These are phyloP conservation scores for Zelopaecilomyces penicillatus DNA, from an alignment of 2,329 filamentous ascomycete species.

Conservation along the genomic window DNA sequence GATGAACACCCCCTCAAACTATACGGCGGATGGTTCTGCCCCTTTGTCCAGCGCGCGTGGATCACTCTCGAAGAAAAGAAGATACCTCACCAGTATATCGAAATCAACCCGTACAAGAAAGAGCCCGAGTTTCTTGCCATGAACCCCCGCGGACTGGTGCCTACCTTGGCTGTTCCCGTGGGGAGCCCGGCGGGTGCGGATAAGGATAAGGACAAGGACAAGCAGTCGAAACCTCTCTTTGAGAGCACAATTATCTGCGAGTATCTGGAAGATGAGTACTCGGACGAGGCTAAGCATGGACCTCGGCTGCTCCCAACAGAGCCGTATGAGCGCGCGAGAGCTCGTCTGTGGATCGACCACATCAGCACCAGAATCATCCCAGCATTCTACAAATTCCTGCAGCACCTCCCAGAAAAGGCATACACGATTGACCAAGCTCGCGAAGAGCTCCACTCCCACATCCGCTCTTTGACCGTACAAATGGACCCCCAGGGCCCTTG, in stretches of 20 bases:
- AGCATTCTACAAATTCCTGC: conserved; percentile 55
- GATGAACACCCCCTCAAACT: conserved; percentile 50
- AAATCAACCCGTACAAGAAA: conserved; percentile 74
- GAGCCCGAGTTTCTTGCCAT: conserved; percentile 57
- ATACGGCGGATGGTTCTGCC: conserved; percentile 69
- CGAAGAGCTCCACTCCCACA: conserved; percentile 45
- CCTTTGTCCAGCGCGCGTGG: conserved; percentile 63
- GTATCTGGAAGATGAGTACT: conserved; percentile 66
- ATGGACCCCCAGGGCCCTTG: conserved; percentile 53
- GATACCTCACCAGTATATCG: conserved; percentile 66
- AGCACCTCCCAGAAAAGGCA: conserved; percentile 43
- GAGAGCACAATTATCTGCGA: conserved; percentile 67
- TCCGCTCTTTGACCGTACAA: conserved; percentile 53
- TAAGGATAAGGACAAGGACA: conserved; percentile 11
- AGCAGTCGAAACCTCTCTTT: conserved; percentile 51
- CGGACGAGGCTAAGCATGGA: conserved; percentile 32
- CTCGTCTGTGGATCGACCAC: conserved; percentile 68
- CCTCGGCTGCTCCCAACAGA: conserved; percentile 49
- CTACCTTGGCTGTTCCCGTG: conserved; percentile 50
- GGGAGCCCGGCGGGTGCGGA: conserved; percentile 5
- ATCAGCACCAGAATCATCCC: conserved; percentile 59
- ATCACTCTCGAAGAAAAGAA: conserved; percentile 65
- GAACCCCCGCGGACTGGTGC: conserved; percentile 69
- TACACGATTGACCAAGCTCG: conserved; percentile 46
- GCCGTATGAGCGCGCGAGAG: conserved; percentile 56